Evolutionary conservation across 2,329 filamentous ascomycete genomes (phyloP).

Genomic region (Pseudopyricularia javanii): DNA sequence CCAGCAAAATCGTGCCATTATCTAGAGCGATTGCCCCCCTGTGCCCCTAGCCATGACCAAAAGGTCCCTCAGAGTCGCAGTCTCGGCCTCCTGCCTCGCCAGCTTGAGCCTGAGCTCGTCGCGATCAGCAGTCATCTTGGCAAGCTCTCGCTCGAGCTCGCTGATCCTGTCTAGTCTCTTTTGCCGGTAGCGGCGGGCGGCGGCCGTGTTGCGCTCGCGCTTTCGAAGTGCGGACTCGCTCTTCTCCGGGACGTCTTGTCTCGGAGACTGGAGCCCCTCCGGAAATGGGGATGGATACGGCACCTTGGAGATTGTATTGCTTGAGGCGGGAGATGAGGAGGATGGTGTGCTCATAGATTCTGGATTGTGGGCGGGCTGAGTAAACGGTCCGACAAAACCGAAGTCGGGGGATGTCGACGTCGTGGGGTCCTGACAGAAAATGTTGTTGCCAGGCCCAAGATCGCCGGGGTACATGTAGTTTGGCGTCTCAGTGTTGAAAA

Average conservation of each 20-base stretch:
- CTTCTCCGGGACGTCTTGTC: background rate
- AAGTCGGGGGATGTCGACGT: background rate
- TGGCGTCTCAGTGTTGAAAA: background rate
- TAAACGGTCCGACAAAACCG: background rate
- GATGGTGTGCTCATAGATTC: background rate
- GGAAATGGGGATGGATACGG: background rate
- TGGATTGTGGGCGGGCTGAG: background rate
- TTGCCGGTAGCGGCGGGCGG: slow-evolving; percentile 50
- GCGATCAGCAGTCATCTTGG: slow-evolving; percentile 37
- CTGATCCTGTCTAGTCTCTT: slow-evolving; percentile 48
- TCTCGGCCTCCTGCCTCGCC: slow-evolving; percentile 46
- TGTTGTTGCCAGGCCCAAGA: background rate
- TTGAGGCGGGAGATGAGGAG: background rate
- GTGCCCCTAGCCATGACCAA: slow-evolving; percentile 8
- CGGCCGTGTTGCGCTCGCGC: slow-evolving; percentile 49
- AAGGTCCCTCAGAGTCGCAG: slow-evolving; percentile 38
- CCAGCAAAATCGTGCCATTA: background rate
- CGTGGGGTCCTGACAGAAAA: background rate
- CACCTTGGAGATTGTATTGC: background rate
- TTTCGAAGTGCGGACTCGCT: slow-evolving; percentile 19
- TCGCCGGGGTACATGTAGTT: background rate
- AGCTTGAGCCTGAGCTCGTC: slow-evolving; percentile 43
- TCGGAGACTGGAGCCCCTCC: background rate
- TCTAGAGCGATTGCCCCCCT: background rate
- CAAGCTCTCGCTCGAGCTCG: slow-evolving; percentile 40